A percentile compares a stretch with the other conserved stretches of the same genome.
phyloP scores from a whole-genome alignment of 2,329 filamentous ascomycete species.

The Aspergillus calidoustus region DNA sequence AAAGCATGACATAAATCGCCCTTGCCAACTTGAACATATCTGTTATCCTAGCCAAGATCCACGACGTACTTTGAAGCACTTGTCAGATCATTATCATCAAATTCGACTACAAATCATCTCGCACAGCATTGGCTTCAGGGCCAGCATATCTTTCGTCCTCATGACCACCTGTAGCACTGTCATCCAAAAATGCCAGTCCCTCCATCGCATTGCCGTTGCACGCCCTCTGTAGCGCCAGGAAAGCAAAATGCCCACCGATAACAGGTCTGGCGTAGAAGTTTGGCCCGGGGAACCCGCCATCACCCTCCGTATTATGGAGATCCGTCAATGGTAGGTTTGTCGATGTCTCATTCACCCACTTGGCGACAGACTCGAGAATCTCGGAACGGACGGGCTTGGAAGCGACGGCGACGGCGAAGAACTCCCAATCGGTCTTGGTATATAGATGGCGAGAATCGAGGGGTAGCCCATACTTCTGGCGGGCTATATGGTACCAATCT shows the following conservation, averaged over 20 bases:
- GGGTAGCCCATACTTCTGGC: constrained; percentile 81
- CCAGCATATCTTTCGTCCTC: neutral
- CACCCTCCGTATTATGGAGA: constrained; percentile 78
- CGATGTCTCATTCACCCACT: constrained; percentile 82
- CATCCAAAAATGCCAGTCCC: constrained; percentile 57
- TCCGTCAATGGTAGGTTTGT: constrained; percentile 81
- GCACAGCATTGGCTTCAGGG: neutral
- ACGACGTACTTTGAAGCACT: neutral
- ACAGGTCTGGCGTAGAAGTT: constrained; percentile 83
- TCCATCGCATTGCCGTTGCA: constrained; percentile 71
- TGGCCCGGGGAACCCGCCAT: constrained; percentile 74
- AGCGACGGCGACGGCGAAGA: constrained; percentile 82
- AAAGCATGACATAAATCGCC: neutral
- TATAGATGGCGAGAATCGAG: constrained; percentile 83
- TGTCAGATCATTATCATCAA: neutral
- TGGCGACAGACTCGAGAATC: constrained; percentile 74
- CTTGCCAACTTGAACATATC: neutral
- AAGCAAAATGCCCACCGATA: constrained; percentile 83
- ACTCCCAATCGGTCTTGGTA: constrained; percentile 90
- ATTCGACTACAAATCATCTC: constrained; percentile 6
- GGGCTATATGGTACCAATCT: constrained; percentile 77
- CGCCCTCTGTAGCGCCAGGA: constrained; percentile 78
- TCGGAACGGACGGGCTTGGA: constrained; percentile 69
- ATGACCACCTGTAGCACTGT: constrained; percentile 25
- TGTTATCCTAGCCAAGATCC: neutral